Evolutionary conservation across 2,329 filamentous ascomycete genomes (phyloP), one percentile per base, ranked within the genome.

Genomic region (Fusarium agapanthi): DNA sequence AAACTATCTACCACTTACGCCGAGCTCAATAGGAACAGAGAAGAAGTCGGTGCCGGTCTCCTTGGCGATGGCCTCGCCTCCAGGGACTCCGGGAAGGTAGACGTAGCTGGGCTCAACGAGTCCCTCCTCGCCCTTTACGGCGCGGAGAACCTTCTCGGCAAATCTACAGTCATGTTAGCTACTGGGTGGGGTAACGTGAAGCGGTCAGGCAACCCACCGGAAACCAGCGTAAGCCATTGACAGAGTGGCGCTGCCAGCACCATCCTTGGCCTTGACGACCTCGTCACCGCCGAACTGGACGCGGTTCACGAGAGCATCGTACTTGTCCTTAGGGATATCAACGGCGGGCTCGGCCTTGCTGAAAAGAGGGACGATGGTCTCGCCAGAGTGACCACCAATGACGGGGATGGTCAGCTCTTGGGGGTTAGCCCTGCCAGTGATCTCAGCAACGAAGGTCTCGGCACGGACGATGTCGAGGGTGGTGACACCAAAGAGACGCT

Each of bases 261-360:
- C 95, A 75, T 96, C 93, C 90, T 97, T 97, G 81, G 95, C 95
- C 88, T 95, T 91, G 83, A 97, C 95, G 73, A 97, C 95, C 87
- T 97, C 95, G 78, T 99, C 96, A 88, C 96, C 96, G 82, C 96
- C 96, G 78, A 98, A 98, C 85, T 99, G 96, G 65, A 98, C 93
- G 86, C 96, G 95, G 86, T 98, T 93, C 80, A 97, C 91, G 56
- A 99, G 88, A 75, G 90, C 93, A 80, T 95, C 94, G 78, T 97
- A 93, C 88, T 97, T 96, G 82, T 98, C 95, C 69, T 89, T 88
- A 51, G 95, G 94, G 73, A 98, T 96, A 70, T 89, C 88, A 79
- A 96, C 92, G 47, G 89, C 82, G 65, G 95, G 95, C 80, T 91
- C 90, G 76, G 94, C 90, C 87, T 96, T 92, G 90, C 95, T 97